phyloP scores from a whole-genome alignment of 345 rosid species.

The Salix purpurea region DNA sequence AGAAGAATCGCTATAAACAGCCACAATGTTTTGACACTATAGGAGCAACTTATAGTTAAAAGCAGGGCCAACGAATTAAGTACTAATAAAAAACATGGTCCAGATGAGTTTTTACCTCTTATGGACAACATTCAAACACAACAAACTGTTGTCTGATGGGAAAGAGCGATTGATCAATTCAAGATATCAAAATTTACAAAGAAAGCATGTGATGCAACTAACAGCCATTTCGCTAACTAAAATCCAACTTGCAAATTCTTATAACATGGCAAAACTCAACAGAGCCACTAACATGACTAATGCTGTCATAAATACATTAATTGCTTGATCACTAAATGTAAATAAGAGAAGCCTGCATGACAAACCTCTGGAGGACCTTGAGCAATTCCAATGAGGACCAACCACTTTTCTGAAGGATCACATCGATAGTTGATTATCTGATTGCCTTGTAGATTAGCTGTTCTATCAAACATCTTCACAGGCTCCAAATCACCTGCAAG shows the following conservation, averaged over 20 bases:
- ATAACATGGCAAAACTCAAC: background rate
- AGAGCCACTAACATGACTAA: background rate
- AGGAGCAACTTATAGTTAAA: no score
- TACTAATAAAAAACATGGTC: background rate
- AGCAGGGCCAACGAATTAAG: background rate
- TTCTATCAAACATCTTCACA: slow-evolving; percentile 85
- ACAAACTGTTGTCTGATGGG: background rate
- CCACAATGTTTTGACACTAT: background rate
- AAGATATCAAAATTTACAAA: no score
- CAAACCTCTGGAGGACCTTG: slow-evolving; percentile 92
- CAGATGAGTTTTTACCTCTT: background rate
- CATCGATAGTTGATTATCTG: slow-evolving; percentile 94
- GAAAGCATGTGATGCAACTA: background rate
- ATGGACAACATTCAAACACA: background rate
- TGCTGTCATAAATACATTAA: background rate
- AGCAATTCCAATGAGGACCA: slow-evolving; percentile 89
- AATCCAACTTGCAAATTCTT: background rate
- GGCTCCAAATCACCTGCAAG: slow-evolving; percentile 85
- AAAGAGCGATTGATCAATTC: no score
- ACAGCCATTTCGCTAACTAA: background rate
- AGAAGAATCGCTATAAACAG: background rate
- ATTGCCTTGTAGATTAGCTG: slow-evolving; percentile 75
- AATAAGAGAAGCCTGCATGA: background rate
- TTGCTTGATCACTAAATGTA: background rate
- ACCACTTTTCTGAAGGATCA: slow-evolving; percentile 90